phyloP scores from a whole-genome alignment of 768 basidiomycete genomes.

The Sporobolomyces phaffii region DNA sequence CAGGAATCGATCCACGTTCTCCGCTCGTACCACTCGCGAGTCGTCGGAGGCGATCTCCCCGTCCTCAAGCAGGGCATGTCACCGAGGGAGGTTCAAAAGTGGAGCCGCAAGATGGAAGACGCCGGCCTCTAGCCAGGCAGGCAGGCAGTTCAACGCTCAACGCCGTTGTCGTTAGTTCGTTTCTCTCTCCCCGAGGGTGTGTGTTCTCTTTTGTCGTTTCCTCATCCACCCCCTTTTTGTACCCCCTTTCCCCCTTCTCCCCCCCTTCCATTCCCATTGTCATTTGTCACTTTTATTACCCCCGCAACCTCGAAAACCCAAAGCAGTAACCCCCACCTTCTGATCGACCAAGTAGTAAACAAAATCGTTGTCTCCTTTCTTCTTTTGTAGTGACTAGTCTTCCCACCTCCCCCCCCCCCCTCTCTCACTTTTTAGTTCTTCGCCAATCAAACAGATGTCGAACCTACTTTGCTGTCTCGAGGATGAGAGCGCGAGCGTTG shows the following conservation, averaged over 20 bases:
- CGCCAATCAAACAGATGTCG: too few species aligned
- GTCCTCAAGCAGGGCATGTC: slow-evolving; percentile 17
- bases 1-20: slow-evolving; percentile 21
- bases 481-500: too few species aligned
- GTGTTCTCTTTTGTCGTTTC: neutral
- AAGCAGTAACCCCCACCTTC: too few species aligned
- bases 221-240: neutral
- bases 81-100: neutral
- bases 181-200: neutral
- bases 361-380: neutral
- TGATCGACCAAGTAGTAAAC: neutral
- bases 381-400: neutral
- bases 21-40: slow-evolving; percentile 29
- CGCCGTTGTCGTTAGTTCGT: neutral
- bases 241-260: neutral
- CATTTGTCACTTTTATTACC: neutral
- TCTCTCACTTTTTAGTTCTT: neutral
- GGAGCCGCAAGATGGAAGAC: slow-evolving; percentile 22
- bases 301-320: neutral
- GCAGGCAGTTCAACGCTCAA: too few species aligned
- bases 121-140: slow-evolving; percentile 33
- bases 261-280: neutral
- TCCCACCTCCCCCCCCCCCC: neutral
- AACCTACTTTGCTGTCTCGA: too few species aligned
- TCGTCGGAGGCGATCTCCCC: slow-evolving; percentile 30